Percentiles rank a stretch among this genome's conserved stretches.
phyloP scores from a whole-genome alignment of 306 rosid genomes.

The Corylus americana region DNA sequence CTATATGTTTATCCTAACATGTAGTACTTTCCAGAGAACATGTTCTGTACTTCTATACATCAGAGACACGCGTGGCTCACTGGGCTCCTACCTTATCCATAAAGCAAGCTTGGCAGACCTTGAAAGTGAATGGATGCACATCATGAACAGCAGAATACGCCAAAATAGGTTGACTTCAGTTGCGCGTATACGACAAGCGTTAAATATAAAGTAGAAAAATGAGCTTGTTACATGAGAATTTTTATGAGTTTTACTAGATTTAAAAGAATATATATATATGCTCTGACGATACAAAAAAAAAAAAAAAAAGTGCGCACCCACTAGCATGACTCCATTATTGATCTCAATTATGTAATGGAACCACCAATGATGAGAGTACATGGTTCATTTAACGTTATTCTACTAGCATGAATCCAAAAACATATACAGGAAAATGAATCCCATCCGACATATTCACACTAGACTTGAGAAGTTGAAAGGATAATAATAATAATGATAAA shows the following conservation, averaged over 20 bases:
- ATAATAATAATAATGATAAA: not conserved
- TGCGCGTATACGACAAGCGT: too few relatives aligned
- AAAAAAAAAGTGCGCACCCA: too few relatives aligned
- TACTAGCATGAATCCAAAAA: too few relatives aligned
- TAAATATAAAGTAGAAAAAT: too few relatives aligned
- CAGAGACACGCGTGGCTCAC: not conserved
- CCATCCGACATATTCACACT: too few relatives aligned
- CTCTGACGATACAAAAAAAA: too few relatives aligned
- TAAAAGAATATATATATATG: too few relatives aligned
- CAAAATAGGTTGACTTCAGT: not conserved
- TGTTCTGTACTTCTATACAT: not conserved
- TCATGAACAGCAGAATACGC: not conserved
- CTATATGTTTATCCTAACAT: not conserved
- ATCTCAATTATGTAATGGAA: constrained; percentile 15
- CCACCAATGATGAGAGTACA: constrained; percentile 5
- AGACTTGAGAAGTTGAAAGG: not conserved
- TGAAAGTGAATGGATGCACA: not conserved
- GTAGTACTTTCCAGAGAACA: not conserved
- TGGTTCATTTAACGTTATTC: too few relatives aligned
- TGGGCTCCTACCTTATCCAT: not conserved
- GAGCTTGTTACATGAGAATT: too few relatives aligned
- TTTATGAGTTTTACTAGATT: too few relatives aligned
- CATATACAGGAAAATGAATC: too few relatives aligned
- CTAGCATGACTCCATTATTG: not conserved
- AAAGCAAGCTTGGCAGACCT: not conserved